Base-by-base conservation (phyloP, 306 rosid genomes). In the Trifolium pratense region DNA sequence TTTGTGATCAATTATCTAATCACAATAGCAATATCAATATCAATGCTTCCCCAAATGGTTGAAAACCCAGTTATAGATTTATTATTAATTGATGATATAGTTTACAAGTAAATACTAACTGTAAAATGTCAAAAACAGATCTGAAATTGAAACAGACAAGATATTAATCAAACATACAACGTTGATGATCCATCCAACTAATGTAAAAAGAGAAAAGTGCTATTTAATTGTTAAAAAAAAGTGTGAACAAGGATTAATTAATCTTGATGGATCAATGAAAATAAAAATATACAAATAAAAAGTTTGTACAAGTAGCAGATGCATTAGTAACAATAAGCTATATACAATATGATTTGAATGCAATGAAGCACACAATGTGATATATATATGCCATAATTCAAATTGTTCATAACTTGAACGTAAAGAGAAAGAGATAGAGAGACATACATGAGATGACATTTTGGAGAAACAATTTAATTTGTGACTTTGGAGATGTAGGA, bases 381-480 rank as follows among this genome's bases (percentile, higher is more conserved):
- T 43, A 43, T 16, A 62, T 43, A 43, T 16, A 55, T 55, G 74
- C 43, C n/a, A 39, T 39, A 69, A 46, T 4, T 0, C 9, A 23
- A 73, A 46, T 40, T 40, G 45, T 10, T 39, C 9, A 57, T 7
- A 83, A 66, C 45, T 34, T 62, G 18, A 69, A 56, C 4, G 12
- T 9, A 6, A 15, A 73, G 31, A 78, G 36, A 58, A 29, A 69
- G 68, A 68, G 34, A 63, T 11, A 72, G 23, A 34, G 16, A 76
- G n/a, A 80, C 78, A 57, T 77, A 78, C 87, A 51, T 77, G 36
- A 32, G 36, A 46, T 61, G 62, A 81, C 87, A 84, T 84, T 77
- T 74, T 23, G 10, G 56, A 69, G 70, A 70, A 71, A 55, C 37
- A 69, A 31, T 61, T 31, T 58, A 58, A 25, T 63, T 58, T 69